These are phyloP conservation scores for Cladosporium oxysporum DNA, from an alignment of 2,329 filamentous ascomycete species.

Conservation along the genomic window DNA sequence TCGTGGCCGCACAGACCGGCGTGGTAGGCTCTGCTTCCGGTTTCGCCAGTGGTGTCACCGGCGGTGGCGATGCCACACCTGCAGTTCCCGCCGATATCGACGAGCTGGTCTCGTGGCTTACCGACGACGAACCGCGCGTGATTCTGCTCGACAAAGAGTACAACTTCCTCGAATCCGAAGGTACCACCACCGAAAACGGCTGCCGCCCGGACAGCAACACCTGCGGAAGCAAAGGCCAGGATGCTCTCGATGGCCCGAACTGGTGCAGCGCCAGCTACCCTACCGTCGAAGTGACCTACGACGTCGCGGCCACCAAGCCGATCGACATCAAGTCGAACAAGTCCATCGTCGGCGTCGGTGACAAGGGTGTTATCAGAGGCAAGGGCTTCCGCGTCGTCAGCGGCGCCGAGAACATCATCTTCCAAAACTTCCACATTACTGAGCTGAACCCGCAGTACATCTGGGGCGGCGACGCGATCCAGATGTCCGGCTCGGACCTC, in stretches of 20 bases:
- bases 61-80: constrained; percentile 56
- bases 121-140: constrained; percentile 54
- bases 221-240: constrained; percentile 57
- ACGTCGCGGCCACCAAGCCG: constrained; percentile 54
- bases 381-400: constrained; percentile 44
- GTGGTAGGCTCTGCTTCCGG: constrained; percentile 46
- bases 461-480: constrained; percentile 44
- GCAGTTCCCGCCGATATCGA: constrained; percentile 48
- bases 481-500: constrained; percentile 37
- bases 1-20: constrained; percentile 9
- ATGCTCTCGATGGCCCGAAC: constrained; percentile 59
- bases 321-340: constrained; percentile 45
- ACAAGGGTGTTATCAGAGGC: constrained; percentile 43
- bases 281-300: constrained; percentile 47
- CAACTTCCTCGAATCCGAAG: constrained; percentile 53
- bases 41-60: constrained; percentile 58
- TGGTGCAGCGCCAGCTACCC: constrained; percentile 52
- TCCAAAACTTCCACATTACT: constrained; percentile 45
- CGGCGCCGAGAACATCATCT: constrained; percentile 57
- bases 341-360: constrained; percentile 44
- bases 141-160: constrained; percentile 59
- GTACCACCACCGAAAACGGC: constrained; percentile 43
- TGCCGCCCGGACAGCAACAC: constrained; percentile 59
- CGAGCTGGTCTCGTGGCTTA: constrained; percentile 62
- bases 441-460: constrained; percentile 42